Evolutionary conservation across 768 basidiomycete genomes (phyloP), one percentile per base, ranked within the genome.

Genomic region (Thelephora ganbajun): DNA sequence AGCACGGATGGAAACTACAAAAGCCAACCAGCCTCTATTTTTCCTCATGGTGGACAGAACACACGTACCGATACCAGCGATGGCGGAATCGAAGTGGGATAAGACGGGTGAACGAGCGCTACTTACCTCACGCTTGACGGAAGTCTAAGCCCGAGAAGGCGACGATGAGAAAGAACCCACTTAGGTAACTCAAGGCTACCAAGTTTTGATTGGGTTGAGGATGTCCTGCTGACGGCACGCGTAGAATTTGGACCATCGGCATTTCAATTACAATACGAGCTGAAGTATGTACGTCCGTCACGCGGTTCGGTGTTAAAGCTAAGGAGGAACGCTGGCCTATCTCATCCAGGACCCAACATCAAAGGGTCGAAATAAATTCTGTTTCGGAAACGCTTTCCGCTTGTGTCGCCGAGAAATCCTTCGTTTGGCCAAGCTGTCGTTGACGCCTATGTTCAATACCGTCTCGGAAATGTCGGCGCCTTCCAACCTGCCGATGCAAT

Each of bases 181-280:
- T n/a, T n/a, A n/a, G n/a, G n/a, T n/a, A n/a, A n/a, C n/a, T 99
- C 98, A 81, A 94, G 98, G 71, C 90, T 87, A 12, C 98, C 96
- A 3, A 88, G 77, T 54, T 67, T 99, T 54, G 96, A 99, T 64
- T 99, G 96, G 96, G 94, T 99, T 33, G 96, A 99, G 64, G 96
- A 93, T 2, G 96, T 19, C 6, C 19, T 33, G 26, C 22, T n/a
- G 13, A 36, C 2, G 14, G 1, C 49, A 16, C 1, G 14, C 44
- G 3, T 57, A 88, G 86, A 91, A 91, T 59, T 61, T 88, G 66
- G 90, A 90, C 62, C 92, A 96, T 61, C 74, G 94, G 20, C 94
- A 96, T 61, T 71, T 96, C 37, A 93, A 98, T 60, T 98, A 97
- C 66, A 96, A 96, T 69, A 98, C 96, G 65, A 98, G 98, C 70